Evolutionary conservation across 805 yeast genomes (phyloP).

Genomic region (Candida caryicola): DNA sequence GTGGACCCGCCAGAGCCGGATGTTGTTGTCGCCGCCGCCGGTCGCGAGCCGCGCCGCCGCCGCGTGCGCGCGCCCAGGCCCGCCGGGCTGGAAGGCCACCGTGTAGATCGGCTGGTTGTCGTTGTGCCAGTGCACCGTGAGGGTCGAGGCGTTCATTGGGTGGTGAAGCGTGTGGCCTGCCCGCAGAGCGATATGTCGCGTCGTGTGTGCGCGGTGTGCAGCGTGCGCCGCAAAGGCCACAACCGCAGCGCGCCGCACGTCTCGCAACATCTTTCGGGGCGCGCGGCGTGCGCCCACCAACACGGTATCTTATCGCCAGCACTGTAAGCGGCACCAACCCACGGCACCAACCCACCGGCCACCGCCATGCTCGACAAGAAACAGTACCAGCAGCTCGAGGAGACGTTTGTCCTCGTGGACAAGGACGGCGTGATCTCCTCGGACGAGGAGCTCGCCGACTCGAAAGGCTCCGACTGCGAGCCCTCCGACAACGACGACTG

Average conservation of each 20-base stretch:
- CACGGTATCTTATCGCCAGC: background rate
- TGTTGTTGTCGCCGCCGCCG: slow-evolving; percentile 92
- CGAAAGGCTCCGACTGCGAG: background rate
- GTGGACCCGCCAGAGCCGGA: slow-evolving; percentile 52
- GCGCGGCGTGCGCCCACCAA: background rate
- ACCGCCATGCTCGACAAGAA: background rate
- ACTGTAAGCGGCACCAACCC: background rate
- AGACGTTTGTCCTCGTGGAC: slow-evolving; percentile 14
- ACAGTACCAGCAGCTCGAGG: background rate
- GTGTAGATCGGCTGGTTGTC: slow-evolving; percentile 73
- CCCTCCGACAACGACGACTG: background rate
- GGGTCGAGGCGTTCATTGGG: slow-evolving; percentile 41
- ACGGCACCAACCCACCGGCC: background rate
- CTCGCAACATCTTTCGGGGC: too few species aligned
- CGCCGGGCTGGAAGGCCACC: slow-evolving; percentile 57
- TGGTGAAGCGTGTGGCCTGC: background rate
- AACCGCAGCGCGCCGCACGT: background rate
- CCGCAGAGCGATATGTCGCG: background rate
- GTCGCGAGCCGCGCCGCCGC: slow-evolving; percentile 61
- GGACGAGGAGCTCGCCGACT: slow-evolving; percentile 7
- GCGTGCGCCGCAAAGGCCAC: too few species aligned
- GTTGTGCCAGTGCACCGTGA: slow-evolving; percentile 72
- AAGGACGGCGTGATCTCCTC: slow-evolving; percentile 13
- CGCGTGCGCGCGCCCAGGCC: background rate
- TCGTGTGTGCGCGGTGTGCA: too few species aligned